Conservation (phyloP, 2,329 filamentous ascomycete species). For the Alternaria arborescens region DNA sequence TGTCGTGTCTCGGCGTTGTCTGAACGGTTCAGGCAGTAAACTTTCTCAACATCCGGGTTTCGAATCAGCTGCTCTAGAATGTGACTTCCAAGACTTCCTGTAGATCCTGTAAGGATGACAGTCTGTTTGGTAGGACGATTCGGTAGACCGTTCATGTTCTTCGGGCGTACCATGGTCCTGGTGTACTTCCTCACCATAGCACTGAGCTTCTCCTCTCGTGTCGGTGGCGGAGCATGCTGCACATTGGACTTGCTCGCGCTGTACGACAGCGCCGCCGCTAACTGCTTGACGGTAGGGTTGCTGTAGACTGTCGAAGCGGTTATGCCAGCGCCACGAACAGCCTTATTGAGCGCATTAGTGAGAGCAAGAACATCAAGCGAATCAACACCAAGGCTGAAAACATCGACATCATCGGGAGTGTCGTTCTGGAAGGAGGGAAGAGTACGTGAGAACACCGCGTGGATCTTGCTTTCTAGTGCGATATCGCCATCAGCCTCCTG, state of each 20-base stretch:
- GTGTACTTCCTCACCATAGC: conserved; percentile 9
- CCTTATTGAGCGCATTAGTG: conserved; percentile 9
- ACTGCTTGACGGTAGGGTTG: not conserved
- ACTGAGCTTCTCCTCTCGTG: conserved; percentile 2
- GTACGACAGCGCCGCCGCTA: not conserved
- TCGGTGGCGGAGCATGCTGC: not conserved
- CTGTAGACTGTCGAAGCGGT: conserved; percentile 6
- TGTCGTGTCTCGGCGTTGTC: conserved; percentile 23
- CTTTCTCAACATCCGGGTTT: conserved; percentile 18
- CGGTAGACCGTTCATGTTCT: not conserved
- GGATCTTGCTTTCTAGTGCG: not conserved
- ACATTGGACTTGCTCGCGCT: not conserved
- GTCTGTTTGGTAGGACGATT: conserved; percentile 1
- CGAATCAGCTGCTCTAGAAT: conserved; percentile 31
- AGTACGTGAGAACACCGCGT: not conserved
- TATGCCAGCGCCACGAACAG: not conserved
- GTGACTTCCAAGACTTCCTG: conserved; percentile 34
- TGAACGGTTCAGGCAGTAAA: conserved; percentile 34
- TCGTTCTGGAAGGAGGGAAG: not conserved
- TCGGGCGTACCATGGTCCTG: not conserved
- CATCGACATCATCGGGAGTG: not conserved
- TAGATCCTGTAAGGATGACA: conserved; percentile 35
- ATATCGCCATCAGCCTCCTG: not conserved
- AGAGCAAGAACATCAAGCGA: conserved; percentile 7
- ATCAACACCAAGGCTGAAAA: conserved; percentile 9